These are phyloP conservation scores for Euptelea pleiosperma DNA, from an alignment of 164 flowering plant species.

Conservation along the genomic window DNA sequence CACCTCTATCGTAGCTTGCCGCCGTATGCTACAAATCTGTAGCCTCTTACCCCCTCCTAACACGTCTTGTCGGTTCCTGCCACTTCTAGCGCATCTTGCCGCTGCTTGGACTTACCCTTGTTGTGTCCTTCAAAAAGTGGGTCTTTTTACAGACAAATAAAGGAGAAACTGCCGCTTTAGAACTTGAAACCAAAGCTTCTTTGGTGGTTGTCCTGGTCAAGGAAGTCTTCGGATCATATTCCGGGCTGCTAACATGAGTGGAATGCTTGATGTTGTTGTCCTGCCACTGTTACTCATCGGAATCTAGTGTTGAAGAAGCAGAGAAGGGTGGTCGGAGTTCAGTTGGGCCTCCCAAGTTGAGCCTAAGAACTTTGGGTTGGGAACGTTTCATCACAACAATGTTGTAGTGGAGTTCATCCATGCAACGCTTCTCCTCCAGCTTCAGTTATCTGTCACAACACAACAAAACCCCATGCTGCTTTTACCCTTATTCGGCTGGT, in stretches of 20 bases:
- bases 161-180: constrained; percentile 38
- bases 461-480: neutral
- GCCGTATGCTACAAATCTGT: too few species aligned
- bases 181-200: constrained; percentile 39
- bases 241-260: constrained; percentile 91
- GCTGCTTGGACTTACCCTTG: constrained; percentile 25
- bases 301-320: constrained; percentile 43
- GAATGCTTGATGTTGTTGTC: constrained; percentile 50
- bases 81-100: too few species aligned
- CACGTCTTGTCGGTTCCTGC: too few species aligned
- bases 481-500: too few species aligned
- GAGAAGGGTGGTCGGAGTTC: constrained; percentile 48
- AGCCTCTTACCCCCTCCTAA: too few species aligned
- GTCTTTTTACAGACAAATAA: constrained; percentile 50
- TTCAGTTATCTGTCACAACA: constrained; percentile 62
- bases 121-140: constrained; percentile 58
- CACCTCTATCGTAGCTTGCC: too few species aligned
- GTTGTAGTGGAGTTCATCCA: constrained; percentile 83
- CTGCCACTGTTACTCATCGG: constrained; percentile 21
- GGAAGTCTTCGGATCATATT: constrained; percentile 43
- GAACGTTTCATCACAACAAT: constrained; percentile 76
- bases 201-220: constrained; percentile 37
- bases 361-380: constrained; percentile 75
- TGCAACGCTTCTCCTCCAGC: constrained; percentile 67
- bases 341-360: constrained; percentile 51